These are phyloP conservation scores for Clarireedia homoeocarpa DNA, from an alignment of 2,329 filamentous ascomycete genomes.

Conservation along the genomic window DNA sequence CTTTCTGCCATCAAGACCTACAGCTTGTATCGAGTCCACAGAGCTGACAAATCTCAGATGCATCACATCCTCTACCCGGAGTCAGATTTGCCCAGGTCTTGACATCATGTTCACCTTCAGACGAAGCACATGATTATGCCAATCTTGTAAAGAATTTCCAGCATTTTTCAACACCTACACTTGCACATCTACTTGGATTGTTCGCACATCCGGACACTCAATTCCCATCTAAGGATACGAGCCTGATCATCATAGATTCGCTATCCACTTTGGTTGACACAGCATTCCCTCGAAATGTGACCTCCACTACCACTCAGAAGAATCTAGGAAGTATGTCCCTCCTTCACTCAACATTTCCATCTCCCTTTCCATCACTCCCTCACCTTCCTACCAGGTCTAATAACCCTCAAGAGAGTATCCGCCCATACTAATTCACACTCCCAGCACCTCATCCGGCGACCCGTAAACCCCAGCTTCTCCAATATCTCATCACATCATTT, in stretches of 20 bases:
- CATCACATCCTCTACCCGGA: constrained; percentile 35
- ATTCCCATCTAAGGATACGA: constrained; percentile 55
- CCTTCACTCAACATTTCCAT: neutral
- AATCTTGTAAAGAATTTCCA: constrained; percentile 42
- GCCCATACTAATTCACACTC: neutral
- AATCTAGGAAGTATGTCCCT: constrained; percentile 21
- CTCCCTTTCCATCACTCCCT: neutral
- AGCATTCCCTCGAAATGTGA: constrained; percentile 59
- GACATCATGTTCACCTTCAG: constrained; percentile 8
- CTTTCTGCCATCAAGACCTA: neutral
- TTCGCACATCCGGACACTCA: constrained; percentile 52
- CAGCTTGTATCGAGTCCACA: neutral
- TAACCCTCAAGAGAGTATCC: neutral
- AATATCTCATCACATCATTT: constrained; percentile 60
- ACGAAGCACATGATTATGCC: neutral
- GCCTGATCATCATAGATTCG: constrained; percentile 69
- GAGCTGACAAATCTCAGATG: constrained; percentile 20
- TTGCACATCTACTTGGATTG: constrained; percentile 64
- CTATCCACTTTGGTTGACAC: constrained; percentile 69
- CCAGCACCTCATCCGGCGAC: neutral
- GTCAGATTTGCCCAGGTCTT: constrained; percentile 42
- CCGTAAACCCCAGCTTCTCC: constrained; percentile 35
- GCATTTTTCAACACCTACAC: constrained; percentile 51
- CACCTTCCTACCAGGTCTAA: neutral
- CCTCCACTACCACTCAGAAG: constrained; percentile 23